phyloP scores from a whole-genome alignment of 2,329 filamentous ascomycete genomes.

The Xylariaceae sp. region DNA sequence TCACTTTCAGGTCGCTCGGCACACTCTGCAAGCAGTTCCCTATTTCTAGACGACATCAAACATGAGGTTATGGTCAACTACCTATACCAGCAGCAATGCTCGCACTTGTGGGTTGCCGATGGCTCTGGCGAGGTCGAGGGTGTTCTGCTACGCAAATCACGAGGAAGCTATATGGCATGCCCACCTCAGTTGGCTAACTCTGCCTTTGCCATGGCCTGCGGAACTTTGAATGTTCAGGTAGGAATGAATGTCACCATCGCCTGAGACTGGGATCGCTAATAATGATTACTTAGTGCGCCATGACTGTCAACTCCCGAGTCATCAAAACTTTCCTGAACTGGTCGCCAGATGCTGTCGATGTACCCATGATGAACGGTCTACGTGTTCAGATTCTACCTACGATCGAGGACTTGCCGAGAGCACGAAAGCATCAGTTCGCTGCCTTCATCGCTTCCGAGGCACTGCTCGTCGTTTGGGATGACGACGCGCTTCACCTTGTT shows the following conservation, averaged over 20 bases:
- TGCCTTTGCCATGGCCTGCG: constrained; percentile 59
- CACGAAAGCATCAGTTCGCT: constrained; percentile 75
- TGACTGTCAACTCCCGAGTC: constrained; percentile 76
- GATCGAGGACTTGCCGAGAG: constrained; percentile 64
- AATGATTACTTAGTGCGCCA: constrained; percentile 54
- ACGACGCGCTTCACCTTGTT: constrained; percentile 69
- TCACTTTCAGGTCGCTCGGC: constrained; percentile 49
- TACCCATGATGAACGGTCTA: constrained; percentile 73
- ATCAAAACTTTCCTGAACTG: constrained; percentile 74
- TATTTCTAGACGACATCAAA: constrained; percentile 67
- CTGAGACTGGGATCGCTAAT: neutral
- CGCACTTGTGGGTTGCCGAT: constrained; percentile 69
- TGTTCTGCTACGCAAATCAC: constrained; percentile 64
- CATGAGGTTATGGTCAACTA: constrained; percentile 83
- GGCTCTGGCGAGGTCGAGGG: constrained; percentile 66
- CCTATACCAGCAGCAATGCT: constrained; percentile 75
- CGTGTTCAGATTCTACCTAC: constrained; percentile 71
- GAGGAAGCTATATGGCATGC: constrained; percentile 68
- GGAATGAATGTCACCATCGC: neutral
- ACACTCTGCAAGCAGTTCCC: constrained; percentile 44
- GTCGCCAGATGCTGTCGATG: constrained; percentile 68
- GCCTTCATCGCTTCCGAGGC: constrained; percentile 71
- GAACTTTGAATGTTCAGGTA: constrained; percentile 69
- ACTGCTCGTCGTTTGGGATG: constrained; percentile 76
- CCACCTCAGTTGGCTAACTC: constrained; percentile 62